Conservation (phyloP, 345 rosid genomes). For the Linum trigynum region DNA sequence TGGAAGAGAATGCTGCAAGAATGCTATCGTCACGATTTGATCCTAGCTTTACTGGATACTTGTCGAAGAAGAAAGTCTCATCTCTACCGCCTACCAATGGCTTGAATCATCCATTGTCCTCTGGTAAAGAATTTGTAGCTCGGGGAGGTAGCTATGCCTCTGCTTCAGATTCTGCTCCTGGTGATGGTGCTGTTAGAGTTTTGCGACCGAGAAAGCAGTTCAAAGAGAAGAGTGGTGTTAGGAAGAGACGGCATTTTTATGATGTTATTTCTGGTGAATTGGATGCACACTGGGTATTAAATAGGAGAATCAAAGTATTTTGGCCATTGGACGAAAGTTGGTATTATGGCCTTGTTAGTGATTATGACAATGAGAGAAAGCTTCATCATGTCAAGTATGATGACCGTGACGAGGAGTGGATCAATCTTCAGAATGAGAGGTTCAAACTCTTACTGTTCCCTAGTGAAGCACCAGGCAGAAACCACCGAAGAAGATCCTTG, state of each 20-base stretch:
- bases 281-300: slow-evolving; percentile 63
- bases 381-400: slow-evolving; percentile 92
- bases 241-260: slow-evolving; percentile 82
- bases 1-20: slow-evolving; percentile 95
- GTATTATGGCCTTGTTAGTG: slow-evolving; percentile 77
- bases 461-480: slow-evolving; percentile 59
- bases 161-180: slow-evolving; percentile 41
- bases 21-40: slow-evolving; percentile 91
- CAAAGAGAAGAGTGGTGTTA: slow-evolving; percentile 42
- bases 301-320: slow-evolving; percentile 70
- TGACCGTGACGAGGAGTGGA: slow-evolving; percentile 99
- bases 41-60: slow-evolving; percentile 73
- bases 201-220: slow-evolving; percentile 62
- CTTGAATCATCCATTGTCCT: slow-evolving; percentile 28
- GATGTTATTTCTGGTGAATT: slow-evolving; percentile 58
- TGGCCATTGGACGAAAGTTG: slow-evolving; percentile 95
- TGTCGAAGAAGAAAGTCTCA: slow-evolving; percentile 41
- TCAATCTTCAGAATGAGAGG: slow-evolving; percentile 67
- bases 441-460: slow-evolving; percentile 80
- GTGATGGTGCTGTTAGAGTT: slow-evolving; percentile 54
- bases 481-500: slow-evolving; percentile 32
- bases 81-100: slow-evolving; percentile 32
- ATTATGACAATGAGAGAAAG: slow-evolving; percentile 58
- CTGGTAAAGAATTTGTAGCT: slow-evolving; percentile 24
- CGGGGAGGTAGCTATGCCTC: slow-evolving; percentile 28